Conservation (phyloP, 805 yeast species). For the Saturnispora sekii region DNA sequence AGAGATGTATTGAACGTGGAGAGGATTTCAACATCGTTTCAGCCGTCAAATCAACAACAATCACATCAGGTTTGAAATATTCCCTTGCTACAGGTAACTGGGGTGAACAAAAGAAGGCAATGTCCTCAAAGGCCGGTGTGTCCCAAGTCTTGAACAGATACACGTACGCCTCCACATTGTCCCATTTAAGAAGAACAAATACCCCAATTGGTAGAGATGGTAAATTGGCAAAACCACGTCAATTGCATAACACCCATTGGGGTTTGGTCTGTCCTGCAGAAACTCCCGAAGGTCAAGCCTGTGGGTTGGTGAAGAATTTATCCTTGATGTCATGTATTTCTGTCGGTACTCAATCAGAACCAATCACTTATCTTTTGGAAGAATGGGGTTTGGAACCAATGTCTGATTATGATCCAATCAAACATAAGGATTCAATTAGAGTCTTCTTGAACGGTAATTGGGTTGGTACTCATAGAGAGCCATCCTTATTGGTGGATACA, state of each 20-base stretch:
- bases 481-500: slow-evolving; percentile 83
- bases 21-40: slow-evolving; percentile 92
- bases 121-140: slow-evolving; percentile 98
- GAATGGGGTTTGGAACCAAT: slow-evolving; percentile 99
- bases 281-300: slow-evolving; percentile 99
- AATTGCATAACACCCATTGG: slow-evolving; percentile 98
- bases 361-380: slow-evolving; percentile 83
- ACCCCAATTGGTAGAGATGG: slow-evolving; percentile 99
- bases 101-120: slow-evolving; percentile 99
- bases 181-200: slow-evolving; percentile 97
- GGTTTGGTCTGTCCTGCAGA: slow-evolving; percentile 99
- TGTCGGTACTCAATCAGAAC: slow-evolving; percentile 95
- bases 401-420: slow-evolving; percentile 90
- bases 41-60: slow-evolving; percentile 94
- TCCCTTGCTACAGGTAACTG: slow-evolving; percentile 99
- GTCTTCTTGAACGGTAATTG: slow-evolving; percentile 98
- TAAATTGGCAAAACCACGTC: slow-evolving; percentile 97
- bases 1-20: slow-evolving; percentile 96
- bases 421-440: slow-evolving; percentile 83
- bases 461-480: slow-evolving; percentile 98
- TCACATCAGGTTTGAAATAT: slow-evolving; percentile 94
- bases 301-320: slow-evolving; percentile 96
- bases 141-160: slow-evolving; percentile 97
- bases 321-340: slow-evolving; percentile 96
- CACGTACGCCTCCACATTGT: slow-evolving; percentile 95